phyloP scores from a whole-genome alignment of 2,329 filamentous ascomycete species.

The Exserohilum rostratum region DNA sequence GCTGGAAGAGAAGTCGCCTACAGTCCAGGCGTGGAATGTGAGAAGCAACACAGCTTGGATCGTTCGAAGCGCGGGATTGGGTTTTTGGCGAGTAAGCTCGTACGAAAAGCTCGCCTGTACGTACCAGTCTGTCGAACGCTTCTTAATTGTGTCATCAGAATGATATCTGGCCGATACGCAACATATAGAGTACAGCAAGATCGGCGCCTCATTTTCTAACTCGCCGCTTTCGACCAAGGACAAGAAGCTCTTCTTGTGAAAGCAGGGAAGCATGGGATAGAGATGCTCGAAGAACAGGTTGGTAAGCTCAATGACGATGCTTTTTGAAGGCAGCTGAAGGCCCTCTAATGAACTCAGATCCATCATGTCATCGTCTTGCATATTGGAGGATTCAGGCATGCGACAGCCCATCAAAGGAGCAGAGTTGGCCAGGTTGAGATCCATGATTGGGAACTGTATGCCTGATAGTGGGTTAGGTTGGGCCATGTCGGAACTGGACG shows the following conservation, averaged over 20 bases:
- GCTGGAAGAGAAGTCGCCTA: conserved; percentile 37
- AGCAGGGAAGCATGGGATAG: conserved; percentile 34
- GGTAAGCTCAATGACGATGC: conserved; percentile 27
- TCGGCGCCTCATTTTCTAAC: conserved; percentile 25
- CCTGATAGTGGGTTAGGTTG: conserved; percentile 2
- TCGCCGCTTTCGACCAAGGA: conserved; percentile 17
- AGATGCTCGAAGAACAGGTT: conserved; percentile 35
- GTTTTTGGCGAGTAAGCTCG: conserved; percentile 28
- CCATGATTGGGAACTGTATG: conserved; percentile 14
- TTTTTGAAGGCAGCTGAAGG: conserved; percentile 22
- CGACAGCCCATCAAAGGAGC: background rate
- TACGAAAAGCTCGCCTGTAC: conserved; percentile 38
- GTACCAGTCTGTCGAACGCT: conserved; percentile 33
- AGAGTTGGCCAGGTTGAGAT: conserved; percentile 13
- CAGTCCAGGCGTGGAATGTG: conserved; percentile 28
- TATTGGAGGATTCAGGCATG: background rate
- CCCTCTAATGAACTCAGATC: conserved; percentile 11
- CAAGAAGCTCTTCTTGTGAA: conserved; percentile 33
- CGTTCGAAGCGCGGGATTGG: conserved; percentile 26
- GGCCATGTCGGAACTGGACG: background rate
- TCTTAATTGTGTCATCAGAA: conserved; percentile 24
- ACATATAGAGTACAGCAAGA: conserved; percentile 37
- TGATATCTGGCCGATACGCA: conserved; percentile 33
- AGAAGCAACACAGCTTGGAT: conserved; percentile 37
- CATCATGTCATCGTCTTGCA: background rate